A percentile compares a stretch with the other conserved stretches of the same genome.
phyloP scores from a whole-genome alignment of 2,329 filamentous ascomycete species.

The Lecanicillium sp. region DNA sequence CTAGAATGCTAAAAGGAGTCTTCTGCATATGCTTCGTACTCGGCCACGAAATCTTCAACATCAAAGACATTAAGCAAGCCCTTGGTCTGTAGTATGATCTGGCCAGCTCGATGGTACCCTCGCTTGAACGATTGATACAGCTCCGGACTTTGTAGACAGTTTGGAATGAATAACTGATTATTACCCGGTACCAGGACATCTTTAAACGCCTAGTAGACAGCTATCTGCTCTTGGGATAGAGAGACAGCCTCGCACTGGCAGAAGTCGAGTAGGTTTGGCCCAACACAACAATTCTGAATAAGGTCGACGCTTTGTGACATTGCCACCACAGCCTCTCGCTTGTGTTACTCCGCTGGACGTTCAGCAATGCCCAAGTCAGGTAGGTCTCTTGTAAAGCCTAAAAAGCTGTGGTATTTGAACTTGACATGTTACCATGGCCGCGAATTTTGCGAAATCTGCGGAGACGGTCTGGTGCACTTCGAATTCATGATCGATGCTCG shows the following conservation, averaged over 20 bases:
- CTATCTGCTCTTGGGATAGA: slow-evolving; percentile 11
- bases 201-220: slow-evolving; percentile 20
- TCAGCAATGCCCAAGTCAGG: not conserved
- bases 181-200: slow-evolving; percentile 21
- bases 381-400: not conserved
- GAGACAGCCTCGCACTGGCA: slow-evolving; percentile 20
- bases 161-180: slow-evolving; percentile 21
- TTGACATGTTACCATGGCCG: not conserved
- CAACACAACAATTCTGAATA: slow-evolving; percentile 14
- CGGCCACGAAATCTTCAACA: slow-evolving; percentile 17
- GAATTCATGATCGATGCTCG: slow-evolving; percentile 14
- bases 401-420: slow-evolving; percentile 10
- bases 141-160: slow-evolving; percentile 14
- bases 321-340: slow-evolving; percentile 2
- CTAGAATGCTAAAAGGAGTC: slow-evolving; percentile 16
- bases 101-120: slow-evolving; percentile 17
- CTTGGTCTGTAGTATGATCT: slow-evolving; percentile 14
- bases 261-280: slow-evolving; percentile 20
- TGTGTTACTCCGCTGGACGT: slow-evolving; percentile 11
- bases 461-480: slow-evolving; percentile 4
- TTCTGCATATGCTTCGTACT: slow-evolving; percentile 21
- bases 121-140: slow-evolving; percentile 17
- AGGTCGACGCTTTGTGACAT: slow-evolving; percentile 11
- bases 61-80: slow-evolving; percentile 15
- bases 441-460: slow-evolving; percentile 12